Percentiles rank a stretch among this genome's conserved stretches.
Conservation (phyloP, 352 stramenopile species). For the Phytophthora pistaciae region DNA sequence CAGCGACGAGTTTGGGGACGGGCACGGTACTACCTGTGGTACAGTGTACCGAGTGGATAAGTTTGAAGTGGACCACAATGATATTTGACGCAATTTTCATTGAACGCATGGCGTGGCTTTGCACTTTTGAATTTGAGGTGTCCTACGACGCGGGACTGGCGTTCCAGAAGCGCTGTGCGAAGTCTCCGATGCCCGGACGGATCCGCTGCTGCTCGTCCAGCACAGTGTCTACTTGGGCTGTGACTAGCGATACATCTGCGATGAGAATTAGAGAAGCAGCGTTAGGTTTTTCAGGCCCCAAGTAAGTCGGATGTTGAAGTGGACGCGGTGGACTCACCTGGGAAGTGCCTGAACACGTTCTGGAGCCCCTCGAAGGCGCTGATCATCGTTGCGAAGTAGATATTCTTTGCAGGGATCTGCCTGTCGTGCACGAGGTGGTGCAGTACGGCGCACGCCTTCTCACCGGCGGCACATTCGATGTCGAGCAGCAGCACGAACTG, state of each 20-base stretch:
- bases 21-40: not conserved
- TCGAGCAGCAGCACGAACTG: conserved; percentile 49
- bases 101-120: not conserved
- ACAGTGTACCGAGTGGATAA: not conserved
- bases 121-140: conserved; percentile 11
- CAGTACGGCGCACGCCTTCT: conserved; percentile 41
- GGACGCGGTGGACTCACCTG: conserved; percentile 30
- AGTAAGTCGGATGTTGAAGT: not conserved
- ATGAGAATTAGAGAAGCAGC: not conserved
- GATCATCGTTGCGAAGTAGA: conserved; percentile 64
- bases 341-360: conserved; percentile 48
- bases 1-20: too few species aligned
- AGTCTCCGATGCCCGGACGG: conserved; percentile 46
- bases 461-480: conserved; percentile 46
- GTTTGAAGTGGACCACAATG: not conserved
- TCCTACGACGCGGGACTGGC: not conserved
- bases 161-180: conserved; percentile 54
- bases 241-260: conserved; percentile 49
- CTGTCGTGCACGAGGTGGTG: conserved; percentile 38
- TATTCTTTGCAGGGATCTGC: conserved; percentile 32
- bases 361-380: conserved; percentile 47
- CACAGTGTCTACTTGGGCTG: conserved; percentile 52
- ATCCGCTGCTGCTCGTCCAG: conserved; percentile 49
- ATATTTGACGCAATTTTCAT: not conserved
- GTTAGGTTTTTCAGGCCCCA: not conserved